Conservation (phyloP, 495 filamentous ascomycete genomes). For the Talaromyces ruber region DNA sequence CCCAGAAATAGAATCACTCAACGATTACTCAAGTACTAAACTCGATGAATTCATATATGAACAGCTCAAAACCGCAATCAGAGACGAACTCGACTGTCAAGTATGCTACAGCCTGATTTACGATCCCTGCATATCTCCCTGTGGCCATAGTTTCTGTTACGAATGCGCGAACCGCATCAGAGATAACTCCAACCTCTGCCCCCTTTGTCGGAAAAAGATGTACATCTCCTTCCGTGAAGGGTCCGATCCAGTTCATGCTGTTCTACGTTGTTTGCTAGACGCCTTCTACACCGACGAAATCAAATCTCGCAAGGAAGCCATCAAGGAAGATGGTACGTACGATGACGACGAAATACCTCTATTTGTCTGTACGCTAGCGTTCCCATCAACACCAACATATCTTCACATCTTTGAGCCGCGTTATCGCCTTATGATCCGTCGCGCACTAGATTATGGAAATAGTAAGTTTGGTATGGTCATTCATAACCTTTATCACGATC, state of each 20-base stretch:
- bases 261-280: constrained; percentile 50
- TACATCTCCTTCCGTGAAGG: constrained; percentile 48
- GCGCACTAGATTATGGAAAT: constrained; percentile 59
- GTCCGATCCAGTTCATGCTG: constrained; percentile 51
- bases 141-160: constrained; percentile 85
- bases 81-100: constrained; percentile 74
- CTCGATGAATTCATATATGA: constrained; percentile 46
- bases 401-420: constrained; percentile 87
- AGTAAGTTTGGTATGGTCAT: constrained; percentile 79
- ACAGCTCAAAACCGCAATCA: constrained; percentile 48
- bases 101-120: constrained; percentile 74
- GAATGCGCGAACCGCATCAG: constrained; percentile 65
- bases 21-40: constrained; percentile 18
- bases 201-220: constrained; percentile 63
- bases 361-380: constrained; percentile 74
- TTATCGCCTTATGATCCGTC: constrained; percentile 80
- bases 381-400: constrained; percentile 76
- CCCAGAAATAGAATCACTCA: constrained; percentile 20
- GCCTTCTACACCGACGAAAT: constrained; percentile 60
- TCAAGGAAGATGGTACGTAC: constrained; percentile 40
- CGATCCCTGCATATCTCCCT: constrained; percentile 75
- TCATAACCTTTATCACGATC: constrained; percentile 42
- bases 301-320: constrained; percentile 42
- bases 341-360: constrained; percentile 57
- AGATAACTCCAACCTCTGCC: constrained; percentile 69